Percentiles rank a stretch among this genome's conserved stretches.
Evolutionary conservation across 805 yeast species (phyloP).

Genomic region (Komagataella mondaviorum): DNA sequence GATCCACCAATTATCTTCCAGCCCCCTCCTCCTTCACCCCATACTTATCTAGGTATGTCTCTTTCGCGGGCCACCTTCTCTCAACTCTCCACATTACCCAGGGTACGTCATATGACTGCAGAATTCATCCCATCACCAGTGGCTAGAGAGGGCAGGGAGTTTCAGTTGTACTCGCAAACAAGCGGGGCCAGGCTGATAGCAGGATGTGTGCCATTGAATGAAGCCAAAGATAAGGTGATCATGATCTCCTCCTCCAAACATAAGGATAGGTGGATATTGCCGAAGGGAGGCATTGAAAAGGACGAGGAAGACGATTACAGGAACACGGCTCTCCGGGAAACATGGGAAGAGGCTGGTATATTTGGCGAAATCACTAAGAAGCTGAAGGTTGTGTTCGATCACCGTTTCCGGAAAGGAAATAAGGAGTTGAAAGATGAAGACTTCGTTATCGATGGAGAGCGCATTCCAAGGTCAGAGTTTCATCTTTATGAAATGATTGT

Average conservation of each 20-base stretch:
- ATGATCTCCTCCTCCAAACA: constrained; percentile 68
- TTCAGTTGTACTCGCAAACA: constrained; percentile 41
- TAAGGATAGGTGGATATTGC: constrained; percentile 69
- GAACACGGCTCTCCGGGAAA: constrained; percentile 65
- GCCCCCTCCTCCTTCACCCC: background rate
- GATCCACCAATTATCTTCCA: background rate
- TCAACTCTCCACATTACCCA: background rate
- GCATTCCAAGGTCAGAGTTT: constrained; percentile 65
- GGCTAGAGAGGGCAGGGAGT: constrained; percentile 43
- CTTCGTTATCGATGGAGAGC: constrained; percentile 11
- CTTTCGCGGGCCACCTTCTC: background rate
- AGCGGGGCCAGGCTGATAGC: constrained; percentile 85
- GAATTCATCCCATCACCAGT: background rate
- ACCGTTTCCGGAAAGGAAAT: constrained; percentile 12
- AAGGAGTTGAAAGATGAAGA: constrained; percentile 7
- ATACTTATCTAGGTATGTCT: background rate
- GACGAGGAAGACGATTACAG: constrained; percentile 48
- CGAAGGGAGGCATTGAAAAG: constrained; percentile 89
- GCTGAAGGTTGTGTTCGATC: constrained; percentile 58
- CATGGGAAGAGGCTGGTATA: constrained; percentile 98
- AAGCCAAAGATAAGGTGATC: constrained; percentile 45
- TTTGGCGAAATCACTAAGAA: constrained; percentile 42
- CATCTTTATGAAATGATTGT: constrained; percentile 75
- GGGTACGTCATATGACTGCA: background rate
- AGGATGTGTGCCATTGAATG: constrained; percentile 71